Evolutionary conservation across 2,329 filamentous ascomycete genomes (phyloP).

Genomic region (Geosmithia morbida): DNA sequence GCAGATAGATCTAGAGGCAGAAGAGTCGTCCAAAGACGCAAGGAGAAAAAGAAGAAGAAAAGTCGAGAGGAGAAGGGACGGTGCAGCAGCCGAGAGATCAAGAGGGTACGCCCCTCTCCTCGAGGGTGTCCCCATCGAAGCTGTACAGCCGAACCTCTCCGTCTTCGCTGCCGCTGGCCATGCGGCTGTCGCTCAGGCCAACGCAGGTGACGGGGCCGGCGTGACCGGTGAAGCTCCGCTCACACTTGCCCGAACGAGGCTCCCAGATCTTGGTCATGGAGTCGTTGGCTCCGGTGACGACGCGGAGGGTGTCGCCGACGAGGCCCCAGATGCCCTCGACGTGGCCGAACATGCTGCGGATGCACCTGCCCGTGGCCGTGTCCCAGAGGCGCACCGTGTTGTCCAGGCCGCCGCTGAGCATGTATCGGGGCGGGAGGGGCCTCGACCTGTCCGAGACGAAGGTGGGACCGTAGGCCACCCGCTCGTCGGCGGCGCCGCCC

Average conservation of each 20-base stretch:
- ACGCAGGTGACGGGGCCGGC: conserved; percentile 86
- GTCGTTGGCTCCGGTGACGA: conserved; percentile 85
- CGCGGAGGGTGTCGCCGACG: conserved; percentile 72
- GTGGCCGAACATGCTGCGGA: conserved; percentile 92
- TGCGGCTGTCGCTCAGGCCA: conserved; percentile 73
- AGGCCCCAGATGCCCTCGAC: conserved; percentile 93
- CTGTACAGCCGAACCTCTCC: conserved; percentile 78
- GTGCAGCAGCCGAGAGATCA: conserved; percentile 15
- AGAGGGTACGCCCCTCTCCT: conserved; percentile 35
- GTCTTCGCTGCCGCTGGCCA: conserved; percentile 89
- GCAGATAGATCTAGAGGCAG: background rate
- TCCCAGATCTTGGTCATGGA: conserved; percentile 93
- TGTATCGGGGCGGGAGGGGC: conserved; percentile 71
- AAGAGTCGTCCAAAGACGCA: background rate
- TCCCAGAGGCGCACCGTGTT: conserved; percentile 90
- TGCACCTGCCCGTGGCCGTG: conserved; percentile 62
- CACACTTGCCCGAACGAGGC: conserved; percentile 77
- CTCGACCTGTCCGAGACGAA: conserved; percentile 49
- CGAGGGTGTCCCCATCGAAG: conserved; percentile 42
- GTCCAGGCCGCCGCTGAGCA: conserved; percentile 85
- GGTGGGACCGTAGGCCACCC: conserved; percentile 41
- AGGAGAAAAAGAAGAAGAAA: background rate
- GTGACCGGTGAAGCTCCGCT: conserved; percentile 84
- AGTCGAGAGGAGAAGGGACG: background rate
- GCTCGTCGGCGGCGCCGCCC: conserved; percentile 25